Base-by-base conservation (phyloP, 345 rosid species). In the Passiflora organensis region DNA sequence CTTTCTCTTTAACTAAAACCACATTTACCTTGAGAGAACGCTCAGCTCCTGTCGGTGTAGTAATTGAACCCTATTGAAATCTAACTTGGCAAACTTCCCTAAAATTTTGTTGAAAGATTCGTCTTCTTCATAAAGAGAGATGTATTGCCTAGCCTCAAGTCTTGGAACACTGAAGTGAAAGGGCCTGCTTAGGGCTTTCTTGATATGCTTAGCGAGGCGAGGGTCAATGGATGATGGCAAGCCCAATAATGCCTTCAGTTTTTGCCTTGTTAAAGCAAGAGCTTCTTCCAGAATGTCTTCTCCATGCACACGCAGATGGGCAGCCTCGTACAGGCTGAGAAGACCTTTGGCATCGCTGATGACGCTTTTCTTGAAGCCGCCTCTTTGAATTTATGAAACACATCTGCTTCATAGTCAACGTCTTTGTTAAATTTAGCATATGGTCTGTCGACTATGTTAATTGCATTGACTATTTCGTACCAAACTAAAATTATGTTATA, bases 1-100 rank as follows among this genome's bases (percentile, higher is more conserved):
- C n/a, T n/a, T n/a, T n/a, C n/a, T n/a, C n/a, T n/a, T n/a, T n/a
- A n/a, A n/a, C n/a, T n/a, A n/a, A n/a, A n/a, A n/a, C n/a, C n/a
- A n/a, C n/a, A n/a, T n/a, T n/a, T 68, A 36, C 48, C 20, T 34
- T 10, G 43, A 22, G 21, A 67, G 1, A 10, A 17, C 21, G 6
- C 13, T 25, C 14, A 72, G 39, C 4, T 73, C 73, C 41, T 64
- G 21, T 28, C 16, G 48, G 13, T 63, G 59, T 13, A 16, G 17
- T 6, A 17, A 21, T 19, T 54, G 53, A 20, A 62, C 6, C n/a
- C 21, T 16, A 44, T 51, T 55, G 52, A 58, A 72, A 45, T 67
- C 63, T 42, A 73, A 23, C 50, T 68, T 68, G n/a, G 74, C 74
- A n/a, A 65, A 39, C 48, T 28, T 62, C 6, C 61, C 5, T 12